phyloP scores from a whole-genome alignment of 768 basidiomycete genomes.

The Tephrocybe sp. region DNA sequence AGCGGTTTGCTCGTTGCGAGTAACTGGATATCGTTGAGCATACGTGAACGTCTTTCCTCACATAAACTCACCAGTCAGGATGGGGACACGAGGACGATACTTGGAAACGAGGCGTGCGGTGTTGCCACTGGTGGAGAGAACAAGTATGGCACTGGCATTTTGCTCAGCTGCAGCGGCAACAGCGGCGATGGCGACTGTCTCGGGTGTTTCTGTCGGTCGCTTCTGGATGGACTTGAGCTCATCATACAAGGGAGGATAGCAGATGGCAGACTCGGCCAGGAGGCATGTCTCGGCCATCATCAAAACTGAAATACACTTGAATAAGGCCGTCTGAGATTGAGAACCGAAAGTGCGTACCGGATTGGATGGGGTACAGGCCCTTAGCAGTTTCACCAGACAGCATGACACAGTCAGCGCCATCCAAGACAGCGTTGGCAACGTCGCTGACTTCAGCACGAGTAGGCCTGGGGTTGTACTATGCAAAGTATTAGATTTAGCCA shows the following conservation, averaged over 20 bases:
- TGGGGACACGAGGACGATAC: conserved; percentile 91
- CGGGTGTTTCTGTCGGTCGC: conserved; percentile 90
- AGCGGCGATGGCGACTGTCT: conserved; percentile 95
- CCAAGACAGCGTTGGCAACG: conserved; percentile 98
- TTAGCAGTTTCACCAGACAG: conserved; percentile 99
- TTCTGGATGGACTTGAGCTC: conserved; percentile 78
- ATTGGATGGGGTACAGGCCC: conserved; percentile 93
- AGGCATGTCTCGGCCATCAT: conserved; percentile 99
- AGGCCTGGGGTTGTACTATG: conserved; percentile 93
- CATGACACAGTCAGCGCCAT: conserved; percentile 99
- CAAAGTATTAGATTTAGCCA: conserved; percentile 7
- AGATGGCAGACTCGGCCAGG: conserved; percentile 93
- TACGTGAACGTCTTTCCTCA: not conserved
- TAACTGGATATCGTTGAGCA: conserved; percentile 53
- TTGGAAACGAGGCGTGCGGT: conserved; percentile 96
- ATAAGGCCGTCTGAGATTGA: not conserved
- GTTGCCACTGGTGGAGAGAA: conserved; percentile 95
- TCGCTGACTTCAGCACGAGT: conserved; percentile 99
- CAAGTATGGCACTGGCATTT: conserved; percentile 91
- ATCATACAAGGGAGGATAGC: conserved; percentile 92
- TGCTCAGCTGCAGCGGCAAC: conserved; percentile 96
- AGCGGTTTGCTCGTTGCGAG: conserved; percentile 92
- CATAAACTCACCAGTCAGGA: conserved; percentile 76
- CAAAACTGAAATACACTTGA: conserved; percentile 53
- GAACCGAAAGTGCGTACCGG: conserved; percentile 52